Conservation (phyloP, 257 asterid species). For the Solanum tarapatanum region DNA sequence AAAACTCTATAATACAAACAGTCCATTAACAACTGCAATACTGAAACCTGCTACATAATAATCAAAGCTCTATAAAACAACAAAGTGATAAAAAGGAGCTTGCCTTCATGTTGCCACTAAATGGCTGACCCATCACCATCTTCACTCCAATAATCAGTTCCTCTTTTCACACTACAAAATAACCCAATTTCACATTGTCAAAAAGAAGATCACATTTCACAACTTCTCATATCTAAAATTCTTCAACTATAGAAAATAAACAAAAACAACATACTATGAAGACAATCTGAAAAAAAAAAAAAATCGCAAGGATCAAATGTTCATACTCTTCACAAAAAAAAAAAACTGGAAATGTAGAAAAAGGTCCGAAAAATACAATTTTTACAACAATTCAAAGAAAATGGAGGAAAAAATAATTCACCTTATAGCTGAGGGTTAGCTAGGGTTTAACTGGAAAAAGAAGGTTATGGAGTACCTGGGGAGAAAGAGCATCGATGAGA, state of each 20-base stretch:
- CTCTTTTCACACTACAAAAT: neutral
- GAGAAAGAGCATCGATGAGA: neutral
- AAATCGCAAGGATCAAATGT: neutral
- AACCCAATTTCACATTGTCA: neutral
- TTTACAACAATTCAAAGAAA: neutral
- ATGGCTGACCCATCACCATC: slow-evolving; percentile 33
- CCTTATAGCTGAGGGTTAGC: neutral
- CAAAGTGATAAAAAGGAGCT: neutral
- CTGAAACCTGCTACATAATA: neutral
- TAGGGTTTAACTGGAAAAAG: neutral
- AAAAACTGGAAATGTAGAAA: neutral
- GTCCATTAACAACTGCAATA: neutral
- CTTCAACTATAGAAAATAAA: neutral
- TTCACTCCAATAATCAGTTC: neutral
- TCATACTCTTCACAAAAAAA: neutral
- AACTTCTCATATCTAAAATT: neutral
- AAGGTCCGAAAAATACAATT: neutral
- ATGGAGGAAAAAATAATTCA: neutral
- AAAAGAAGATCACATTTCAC: neutral
- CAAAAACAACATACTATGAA: neutral
- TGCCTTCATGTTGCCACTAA: slow-evolving; percentile 50
- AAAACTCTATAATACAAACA: neutral
- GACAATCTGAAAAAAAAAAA: neutral
- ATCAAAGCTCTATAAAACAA: neutral
- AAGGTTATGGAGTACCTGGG: neutral